Base-by-base conservation (phyloP, 2,329 filamentous ascomycete genomes). In the Aspergillus intermedius region DNA sequence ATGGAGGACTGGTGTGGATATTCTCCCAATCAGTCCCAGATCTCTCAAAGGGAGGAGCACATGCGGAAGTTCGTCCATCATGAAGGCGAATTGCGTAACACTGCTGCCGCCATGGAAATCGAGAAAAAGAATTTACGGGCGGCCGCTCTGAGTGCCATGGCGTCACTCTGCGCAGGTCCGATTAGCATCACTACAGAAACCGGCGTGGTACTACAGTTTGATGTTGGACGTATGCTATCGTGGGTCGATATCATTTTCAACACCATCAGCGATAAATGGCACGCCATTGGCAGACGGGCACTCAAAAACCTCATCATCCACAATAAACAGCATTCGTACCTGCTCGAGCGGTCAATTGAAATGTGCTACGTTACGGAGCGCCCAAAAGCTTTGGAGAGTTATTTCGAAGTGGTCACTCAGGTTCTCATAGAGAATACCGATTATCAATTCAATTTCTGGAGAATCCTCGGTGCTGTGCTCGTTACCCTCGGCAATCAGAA, bases 1-100 rank as follows among this genome's bases (percentile, higher is more conserved):
- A 97, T 98, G 91, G 93, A 98, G 69, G 91, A 97, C 56, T 98
- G 94, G 94, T 98, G 93, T 65, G 93, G 93, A 2, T 96, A 94
- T 66, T 95, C 91, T 6, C 89, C 91, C 0, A 95, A 96, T 55
- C 89, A 94, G 64, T 77, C 74, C 12, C 87, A 94, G 55, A 87
- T 95, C 37, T 81, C 84, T 4, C 83, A 85, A 49, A 80, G 89
- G 52, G 91, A 96, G 68, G 87, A 95, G 53, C 86, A 81, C 32
- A 94, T 96, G 85, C 80, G 88, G 40, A 87, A 91, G 57, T 88
- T 87, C 2, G 78, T 93, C 56, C 88, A 93, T 51, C 74, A 77
- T 49, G 82, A 86, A 17, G 83, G 84, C 10, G 89, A 91, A 62
- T 81, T 87, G 55, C 84, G 86, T 4, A 89, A 84, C 19, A 79